These are phyloP conservation scores for Flaveria linearis DNA, from an alignment of 129 eudicot species.

Conservation along the genomic window DNA sequence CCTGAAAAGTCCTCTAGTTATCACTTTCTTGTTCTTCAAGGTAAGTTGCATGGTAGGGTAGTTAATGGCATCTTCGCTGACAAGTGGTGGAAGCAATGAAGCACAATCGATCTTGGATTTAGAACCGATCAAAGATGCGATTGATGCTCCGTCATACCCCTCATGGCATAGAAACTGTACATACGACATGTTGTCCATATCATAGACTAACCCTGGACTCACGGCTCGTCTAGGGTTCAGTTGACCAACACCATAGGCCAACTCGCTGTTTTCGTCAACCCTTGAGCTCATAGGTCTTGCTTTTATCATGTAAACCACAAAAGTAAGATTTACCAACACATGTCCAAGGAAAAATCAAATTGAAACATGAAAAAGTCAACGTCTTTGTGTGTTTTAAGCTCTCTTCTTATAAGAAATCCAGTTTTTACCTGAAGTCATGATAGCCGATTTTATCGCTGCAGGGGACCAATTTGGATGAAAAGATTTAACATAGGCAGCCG, in stretches of 20 bases:
- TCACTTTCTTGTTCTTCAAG: constrained; percentile 39
- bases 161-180: constrained; percentile 83
- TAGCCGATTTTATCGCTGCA: constrained; percentile 85
- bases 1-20: constrained; percentile 48
- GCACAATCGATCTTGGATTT: constrained; percentile 60
- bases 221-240: constrained; percentile 66
- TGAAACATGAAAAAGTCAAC: background rate
- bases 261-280: constrained; percentile 64
- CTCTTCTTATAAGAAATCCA: background rate
- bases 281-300: constrained; percentile 79
- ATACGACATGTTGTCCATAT: constrained; percentile 73
- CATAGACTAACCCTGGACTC: constrained; percentile 81
- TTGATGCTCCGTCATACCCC: constrained; percentile 59
- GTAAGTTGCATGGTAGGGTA: constrained; percentile 90
- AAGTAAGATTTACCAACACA: constrained; percentile 1
- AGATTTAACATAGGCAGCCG: constrained; percentile 87
- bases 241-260: constrained; percentile 89
- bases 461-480: constrained; percentile 94
- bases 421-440: constrained; percentile 78
- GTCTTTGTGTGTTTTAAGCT: background rate
- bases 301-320: constrained; percentile 32
- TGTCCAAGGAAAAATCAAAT: background rate
- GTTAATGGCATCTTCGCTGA: constrained; percentile 74
- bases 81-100: constrained; percentile 57
- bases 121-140: constrained; percentile 50